Evolutionary conservation across 1,139 yeast genomes (phyloP).

Genomic region (Geotrichum aggregatum): DNA sequence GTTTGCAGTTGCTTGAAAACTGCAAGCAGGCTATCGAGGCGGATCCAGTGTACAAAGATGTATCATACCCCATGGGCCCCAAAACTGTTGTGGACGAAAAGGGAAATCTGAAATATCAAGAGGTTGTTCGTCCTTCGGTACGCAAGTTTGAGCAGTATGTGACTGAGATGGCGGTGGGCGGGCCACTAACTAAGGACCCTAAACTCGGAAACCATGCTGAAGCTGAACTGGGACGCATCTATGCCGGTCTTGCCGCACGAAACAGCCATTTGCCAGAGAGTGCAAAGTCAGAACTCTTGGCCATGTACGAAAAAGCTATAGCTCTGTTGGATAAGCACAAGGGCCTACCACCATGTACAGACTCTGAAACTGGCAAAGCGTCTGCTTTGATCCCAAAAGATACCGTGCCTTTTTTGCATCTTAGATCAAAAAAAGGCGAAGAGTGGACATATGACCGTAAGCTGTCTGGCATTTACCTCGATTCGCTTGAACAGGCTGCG

Average conservation of each 20-base stretch:
- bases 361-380: conserved; percentile 38
- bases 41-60: conserved; percentile 93
- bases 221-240: conserved; percentile 80
- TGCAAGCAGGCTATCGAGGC: conserved; percentile 79
- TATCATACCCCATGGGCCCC: conserved; percentile 91
- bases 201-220: conserved; percentile 53
- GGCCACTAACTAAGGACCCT: conserved; percentile 66
- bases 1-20: conserved; percentile 90
- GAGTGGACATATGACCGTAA: conserved; percentile 80
- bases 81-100: conserved; percentile 79
- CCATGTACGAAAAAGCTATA: conserved; percentile 71
- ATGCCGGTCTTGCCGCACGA: conserved; percentile 73
- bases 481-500: conserved; percentile 90
- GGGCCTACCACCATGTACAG: conserved; percentile 24
- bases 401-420: conserved; percentile 90
- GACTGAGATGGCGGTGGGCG: conserved; percentile 94
- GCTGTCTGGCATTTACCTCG: conserved; percentile 73
- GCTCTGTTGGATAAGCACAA: conserved; percentile 54
- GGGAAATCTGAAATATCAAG: conserved; percentile 82
- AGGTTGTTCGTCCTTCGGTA: conserved; percentile 81
- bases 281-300: conserved; percentile 72
- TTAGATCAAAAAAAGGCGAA: conserved; percentile 73
- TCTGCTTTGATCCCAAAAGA: conserved; percentile 46
- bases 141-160: conserved; percentile 95
- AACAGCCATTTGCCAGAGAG: conserved; percentile 49